Base-by-base conservation (phyloP, 140 eudicot species). In the Cichorium intybus region DNA sequence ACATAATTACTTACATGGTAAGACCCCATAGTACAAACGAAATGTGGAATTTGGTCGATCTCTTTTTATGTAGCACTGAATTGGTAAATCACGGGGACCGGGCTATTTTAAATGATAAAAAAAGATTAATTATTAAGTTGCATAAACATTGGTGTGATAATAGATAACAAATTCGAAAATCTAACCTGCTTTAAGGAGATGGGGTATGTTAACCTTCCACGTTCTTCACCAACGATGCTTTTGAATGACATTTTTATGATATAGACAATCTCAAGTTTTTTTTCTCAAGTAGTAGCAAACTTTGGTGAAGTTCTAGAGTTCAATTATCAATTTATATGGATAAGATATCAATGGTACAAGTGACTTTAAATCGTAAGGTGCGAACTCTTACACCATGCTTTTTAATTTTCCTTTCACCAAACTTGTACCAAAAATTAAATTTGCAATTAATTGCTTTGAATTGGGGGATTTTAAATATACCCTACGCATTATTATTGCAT, bases 161-260 rank as follows among this genome's bases (percentile, higher is more conserved):
- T n/a, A 39, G 5, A 39, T 11, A 39, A 1, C 5, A 39, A 39
- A 39, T 39, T 39, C 7, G 31, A 34, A 43, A 68, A 35, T 27
- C 55, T 18, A 63, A 88, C 98, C 95, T 92, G 99, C 62, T 92
- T 92, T 78, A 92, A 66, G 7, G 99, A 92, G 56, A 92, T 81
- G 16, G 99, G 97, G n/a, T 88, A 92, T 18, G 99, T 92, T 61
- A 92, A 79, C 59, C 89, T 79, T 72, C 99, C 99, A 79, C 99
- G 88, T 74, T 85, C 87, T 65, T 88, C 97, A 1, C 96, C 82
- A 35, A 88, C 63, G 51, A 84, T 66, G 75, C 49, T 72, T 79
- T 77, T 84, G 75, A 84, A 71, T 7, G 91, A 74, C 91, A 84
- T 84, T 54, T 63, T 58, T 67, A n/a, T n/a, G n/a, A n/a, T n/a